A percentile compares a stretch with the other conserved stretches of the same genome.
Evolutionary conservation across 2,329 filamentous ascomycete genomes (phyloP).

Genomic region (Talaromyces sp.): DNA sequence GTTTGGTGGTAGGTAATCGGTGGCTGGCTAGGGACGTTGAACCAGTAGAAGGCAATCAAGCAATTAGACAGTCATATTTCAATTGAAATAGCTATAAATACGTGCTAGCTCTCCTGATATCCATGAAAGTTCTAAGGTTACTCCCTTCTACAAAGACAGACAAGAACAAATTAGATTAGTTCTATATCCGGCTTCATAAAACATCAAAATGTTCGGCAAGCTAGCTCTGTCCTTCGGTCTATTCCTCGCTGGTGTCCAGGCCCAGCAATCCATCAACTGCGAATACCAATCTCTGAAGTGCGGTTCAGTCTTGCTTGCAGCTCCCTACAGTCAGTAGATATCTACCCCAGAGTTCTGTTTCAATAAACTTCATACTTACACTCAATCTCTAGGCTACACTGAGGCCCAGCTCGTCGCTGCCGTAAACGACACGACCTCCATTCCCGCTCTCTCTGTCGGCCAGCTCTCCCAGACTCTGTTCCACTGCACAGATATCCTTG

Average conservation of each 20-base stretch:
- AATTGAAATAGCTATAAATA: background rate
- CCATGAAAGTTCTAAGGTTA: too few relatives aligned
- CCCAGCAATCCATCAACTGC: conserved; percentile 19
- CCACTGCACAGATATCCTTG: conserved; percentile 21
- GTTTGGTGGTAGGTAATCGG: too few relatives aligned
- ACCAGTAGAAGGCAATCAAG: too few relatives aligned
- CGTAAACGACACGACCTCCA: conserved; percentile 20
- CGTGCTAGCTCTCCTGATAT: background rate
- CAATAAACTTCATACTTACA: too few relatives aligned
- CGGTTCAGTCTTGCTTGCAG: conserved; percentile 15
- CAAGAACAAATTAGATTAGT: background rate
- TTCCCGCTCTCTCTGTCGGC: conserved; percentile 6
- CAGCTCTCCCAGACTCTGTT: conserved; percentile 18
- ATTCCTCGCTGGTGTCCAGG: conserved; percentile 14
- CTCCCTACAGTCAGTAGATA: conserved; percentile 11
- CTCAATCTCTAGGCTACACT: conserved; percentile 10
- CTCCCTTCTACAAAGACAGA: background rate
- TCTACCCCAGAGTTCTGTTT: background rate
- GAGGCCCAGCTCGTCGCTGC: conserved; percentile 13
- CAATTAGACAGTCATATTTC: too few relatives aligned
- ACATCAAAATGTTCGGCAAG: conserved; percentile 15
- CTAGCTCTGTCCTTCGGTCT: conserved; percentile 8
- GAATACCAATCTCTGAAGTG: conserved; percentile 18
- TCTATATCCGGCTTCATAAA: background rate
- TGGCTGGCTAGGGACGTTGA: too few relatives aligned